phyloP scores from a whole-genome alignment of 768 basidiomycete species.

The Tylopilus vinaceipallidus region DNA sequence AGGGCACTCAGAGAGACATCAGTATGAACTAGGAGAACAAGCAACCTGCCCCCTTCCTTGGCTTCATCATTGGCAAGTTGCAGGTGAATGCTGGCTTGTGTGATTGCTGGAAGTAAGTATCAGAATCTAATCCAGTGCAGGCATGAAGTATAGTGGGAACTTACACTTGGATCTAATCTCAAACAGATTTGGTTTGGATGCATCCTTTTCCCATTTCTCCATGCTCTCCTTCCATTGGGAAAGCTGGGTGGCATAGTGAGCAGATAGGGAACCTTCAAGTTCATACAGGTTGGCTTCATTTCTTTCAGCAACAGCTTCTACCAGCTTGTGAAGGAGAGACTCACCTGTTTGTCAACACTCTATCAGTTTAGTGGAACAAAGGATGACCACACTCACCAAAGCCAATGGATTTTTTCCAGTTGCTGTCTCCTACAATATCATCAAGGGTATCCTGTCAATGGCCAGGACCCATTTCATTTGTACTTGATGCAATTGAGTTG shows the following conservation, averaged over 20 bases:
- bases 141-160: not conserved
- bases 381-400: conserved; percentile 22
- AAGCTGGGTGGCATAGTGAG: not conserved
- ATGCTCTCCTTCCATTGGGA: not conserved
- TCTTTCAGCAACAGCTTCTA: conserved; percentile 1
- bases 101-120: no score
- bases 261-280: not conserved
- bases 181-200: conserved; percentile 7
- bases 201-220: conserved; percentile 9
- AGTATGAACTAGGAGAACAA: not conserved
- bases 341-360: not conserved
- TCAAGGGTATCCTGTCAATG: conserved; percentile 35
- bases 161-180: not conserved
- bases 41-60: no score
- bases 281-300: conserved; percentile 4
- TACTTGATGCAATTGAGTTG: no score
- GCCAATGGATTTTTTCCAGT: conserved; percentile 34
- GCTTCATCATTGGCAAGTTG: not conserved
- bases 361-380: not conserved
- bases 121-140: no score
- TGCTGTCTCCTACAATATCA: conserved; percentile 34
- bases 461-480: no score
- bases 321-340: not conserved
- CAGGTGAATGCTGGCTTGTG: not conserved
- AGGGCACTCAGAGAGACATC: not conserved